These are phyloP conservation scores for Astrephomene gubernaculifera DNA, from an alignment of 139 green algal species.

Conservation along the genomic window DNA sequence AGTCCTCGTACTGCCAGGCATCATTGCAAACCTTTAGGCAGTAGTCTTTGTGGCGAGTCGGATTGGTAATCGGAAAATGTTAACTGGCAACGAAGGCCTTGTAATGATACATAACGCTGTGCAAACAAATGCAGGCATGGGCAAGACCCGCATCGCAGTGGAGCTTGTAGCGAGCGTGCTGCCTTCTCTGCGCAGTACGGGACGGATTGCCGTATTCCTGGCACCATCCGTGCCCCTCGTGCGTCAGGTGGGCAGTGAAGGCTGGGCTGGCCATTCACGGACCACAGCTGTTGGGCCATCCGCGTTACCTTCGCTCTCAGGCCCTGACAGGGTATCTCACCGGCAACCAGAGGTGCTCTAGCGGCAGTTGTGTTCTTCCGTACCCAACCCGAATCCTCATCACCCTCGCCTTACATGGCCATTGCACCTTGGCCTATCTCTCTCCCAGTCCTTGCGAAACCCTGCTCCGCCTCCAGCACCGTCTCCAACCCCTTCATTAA, in stretches of 20 bases:
- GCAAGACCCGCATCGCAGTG: conserved; percentile 48
- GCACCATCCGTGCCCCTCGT: conserved; percentile 43
- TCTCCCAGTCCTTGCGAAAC: no score
- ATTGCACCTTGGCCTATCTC: no score
- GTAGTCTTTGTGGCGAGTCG: background rate
- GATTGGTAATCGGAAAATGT: background rate
- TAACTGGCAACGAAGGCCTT: background rate
- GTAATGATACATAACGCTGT: background rate
- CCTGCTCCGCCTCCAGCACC: no score
- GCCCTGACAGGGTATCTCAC: no score
- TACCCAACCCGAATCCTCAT: no score
- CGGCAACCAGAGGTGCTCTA: no score
- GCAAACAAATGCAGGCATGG: conserved; percentile 20
- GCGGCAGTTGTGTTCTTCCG: no score
- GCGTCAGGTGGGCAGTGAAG: conserved; percentile 9
- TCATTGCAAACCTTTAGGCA: background rate
- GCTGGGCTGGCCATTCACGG: no score
- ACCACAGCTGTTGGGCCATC: no score
- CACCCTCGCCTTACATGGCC: no score
- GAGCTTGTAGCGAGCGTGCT: conserved; percentile 15
- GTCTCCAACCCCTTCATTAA: no score
- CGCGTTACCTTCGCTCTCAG: no score
- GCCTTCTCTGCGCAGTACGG: background rate
- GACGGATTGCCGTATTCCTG: conserved; percentile 32
- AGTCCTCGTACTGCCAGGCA: background rate